A percentile compares a stretch with the other conserved stretches of the same genome.
Conservation (phyloP, 441 rosid species). For the Hura crepitans region DNA sequence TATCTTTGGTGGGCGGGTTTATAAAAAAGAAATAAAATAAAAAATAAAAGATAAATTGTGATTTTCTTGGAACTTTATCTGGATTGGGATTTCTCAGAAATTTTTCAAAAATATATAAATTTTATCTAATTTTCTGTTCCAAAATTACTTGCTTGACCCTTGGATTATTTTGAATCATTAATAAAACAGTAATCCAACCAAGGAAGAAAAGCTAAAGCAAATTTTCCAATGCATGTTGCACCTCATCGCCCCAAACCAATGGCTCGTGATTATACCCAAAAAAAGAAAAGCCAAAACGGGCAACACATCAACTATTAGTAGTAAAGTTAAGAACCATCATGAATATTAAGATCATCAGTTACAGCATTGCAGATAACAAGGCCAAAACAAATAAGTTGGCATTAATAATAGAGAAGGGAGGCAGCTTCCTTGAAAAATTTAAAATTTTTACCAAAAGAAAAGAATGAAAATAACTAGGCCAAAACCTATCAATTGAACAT, state of each 20-base stretch:
- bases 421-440: too few species aligned
- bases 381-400: too few species aligned
- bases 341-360: neutral
- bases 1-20: too few species aligned
- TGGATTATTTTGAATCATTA: neutral
- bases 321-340: neutral
- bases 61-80: neutral
- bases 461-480: neutral
- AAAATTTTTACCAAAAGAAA: too few species aligned
- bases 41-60: neutral
- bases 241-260: too few species aligned
- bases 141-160: too few species aligned
- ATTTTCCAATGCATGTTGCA: neutral
- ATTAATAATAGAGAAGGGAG: too few species aligned
- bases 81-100: neutral
- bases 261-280: too few species aligned
- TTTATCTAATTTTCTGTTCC: neutral
- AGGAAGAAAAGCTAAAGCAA: neutral
- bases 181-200: neutral
- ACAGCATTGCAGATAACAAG: neutral
- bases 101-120: neutral
- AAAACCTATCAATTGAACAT: conserved; percentile 1
- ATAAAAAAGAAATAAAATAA: too few species aligned
- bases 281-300: neutral
- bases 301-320: neutral